These are phyloP conservation scores for Skeletonema potamos DNA, from an alignment of 108 stramenopile genomes.

Conservation along the genomic window DNA sequence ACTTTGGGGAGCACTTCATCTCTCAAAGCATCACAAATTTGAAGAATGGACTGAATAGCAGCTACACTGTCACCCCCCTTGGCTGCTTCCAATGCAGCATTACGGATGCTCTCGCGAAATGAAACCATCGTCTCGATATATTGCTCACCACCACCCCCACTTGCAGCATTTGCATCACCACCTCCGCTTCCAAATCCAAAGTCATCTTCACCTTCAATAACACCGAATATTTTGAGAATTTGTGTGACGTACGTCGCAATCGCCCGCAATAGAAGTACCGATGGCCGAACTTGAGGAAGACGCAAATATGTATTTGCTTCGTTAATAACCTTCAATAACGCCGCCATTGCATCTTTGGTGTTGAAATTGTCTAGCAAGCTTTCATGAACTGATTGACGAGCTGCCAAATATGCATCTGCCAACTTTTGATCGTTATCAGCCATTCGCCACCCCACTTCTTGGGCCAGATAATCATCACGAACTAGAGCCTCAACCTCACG, in stretches of 20 bases:
- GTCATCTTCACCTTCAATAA: constrained; percentile 71
- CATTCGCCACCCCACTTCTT: constrained; percentile 67
- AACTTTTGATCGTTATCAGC: constrained; percentile 55
- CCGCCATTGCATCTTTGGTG: constrained; percentile 79
- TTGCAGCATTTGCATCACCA: constrained; percentile 32
- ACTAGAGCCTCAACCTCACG: constrained; percentile 88
- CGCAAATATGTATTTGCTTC: constrained; percentile 87
- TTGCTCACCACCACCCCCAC: constrained; percentile 51
- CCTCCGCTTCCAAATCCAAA: constrained; percentile 77
- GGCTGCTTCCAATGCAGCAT: constrained; percentile 56
- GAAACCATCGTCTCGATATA: constrained; percentile 83
- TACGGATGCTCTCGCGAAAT: constrained; percentile 85
- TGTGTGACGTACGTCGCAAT: constrained; percentile 88
- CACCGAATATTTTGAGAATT: constrained; percentile 89
- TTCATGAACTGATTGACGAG: constrained; percentile 66
- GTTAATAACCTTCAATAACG: constrained; percentile 76
- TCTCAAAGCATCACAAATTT: constrained; percentile 87
- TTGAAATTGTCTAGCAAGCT: constrained; percentile 94
- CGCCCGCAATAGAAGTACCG: constrained; percentile 62
- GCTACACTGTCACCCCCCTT: constrained; percentile 57
- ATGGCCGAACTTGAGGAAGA: constrained; percentile 51
- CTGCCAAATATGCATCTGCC: constrained; percentile 44
- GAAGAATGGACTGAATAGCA: constrained; percentile 54
- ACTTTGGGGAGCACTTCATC: constrained; percentile 84
- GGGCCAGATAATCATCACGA: constrained; percentile 58